These are phyloP conservation scores for Pseudonitzschia pungens DNA, from an alignment of 108 stramenopile genomes.

Conservation along the genomic window DNA sequence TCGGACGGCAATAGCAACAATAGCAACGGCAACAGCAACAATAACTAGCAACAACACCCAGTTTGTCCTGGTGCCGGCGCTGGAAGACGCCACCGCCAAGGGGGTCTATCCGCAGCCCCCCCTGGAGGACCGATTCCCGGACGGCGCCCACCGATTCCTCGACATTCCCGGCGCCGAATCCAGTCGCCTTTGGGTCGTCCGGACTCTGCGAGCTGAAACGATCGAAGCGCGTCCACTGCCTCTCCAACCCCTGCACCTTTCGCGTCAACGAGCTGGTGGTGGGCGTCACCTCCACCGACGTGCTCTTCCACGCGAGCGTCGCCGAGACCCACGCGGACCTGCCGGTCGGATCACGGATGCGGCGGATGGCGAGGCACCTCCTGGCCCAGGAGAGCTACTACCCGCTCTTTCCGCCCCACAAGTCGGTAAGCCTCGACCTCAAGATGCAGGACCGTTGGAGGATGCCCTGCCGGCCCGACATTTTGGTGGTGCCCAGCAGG, in stretches of 20 bases:
- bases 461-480: slow-evolving; percentile 88
- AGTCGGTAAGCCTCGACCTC: slow-evolving; percentile 78
- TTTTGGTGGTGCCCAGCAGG: slow-evolving; percentile 91
- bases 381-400: slow-evolving; percentile 92
- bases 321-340: slow-evolving; percentile 83
- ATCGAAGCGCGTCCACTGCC: slow-evolving; percentile 76
- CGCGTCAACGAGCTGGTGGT: slow-evolving; percentile 85
- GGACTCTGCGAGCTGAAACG: slow-evolving; percentile 58
- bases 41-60: too few relatives aligned
- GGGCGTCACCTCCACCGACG: slow-evolving; percentile 88
- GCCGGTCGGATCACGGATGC: slow-evolving; percentile 62
- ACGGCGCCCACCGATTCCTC: slow-evolving; percentile 38
- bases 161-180: slow-evolving; percentile 43
- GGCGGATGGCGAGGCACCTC: slow-evolving; percentile 89
- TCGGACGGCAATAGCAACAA: too few relatives aligned
- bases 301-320: slow-evolving; percentile 78
- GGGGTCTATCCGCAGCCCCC: slow-evolving; percentile 86
- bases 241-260: slow-evolving; percentile 90
- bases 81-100: slow-evolving; percentile 92
- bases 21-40: too few relatives aligned
- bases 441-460: slow-evolving; percentile 65
- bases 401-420: slow-evolving; percentile 88
- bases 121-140: slow-evolving; percentile 53
- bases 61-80: slow-evolving; percentile 92
- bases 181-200: slow-evolving; percentile 52